phyloP scores from a whole-genome alignment of 75 land plant genomes.

The Cryptomeria japonica region DNA sequence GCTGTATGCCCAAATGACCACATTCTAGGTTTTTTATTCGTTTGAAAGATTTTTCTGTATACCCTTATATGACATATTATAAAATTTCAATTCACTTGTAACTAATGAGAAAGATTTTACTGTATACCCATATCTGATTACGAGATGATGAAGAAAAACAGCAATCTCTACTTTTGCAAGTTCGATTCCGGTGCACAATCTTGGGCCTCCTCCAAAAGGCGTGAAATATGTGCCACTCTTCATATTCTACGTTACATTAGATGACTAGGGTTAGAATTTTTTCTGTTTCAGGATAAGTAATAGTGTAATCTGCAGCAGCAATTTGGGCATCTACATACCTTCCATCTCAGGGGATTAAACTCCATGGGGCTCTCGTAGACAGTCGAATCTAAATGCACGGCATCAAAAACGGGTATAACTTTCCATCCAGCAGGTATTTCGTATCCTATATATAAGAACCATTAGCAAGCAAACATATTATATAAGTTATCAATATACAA shows the following conservation, averaged over 20 bases:
- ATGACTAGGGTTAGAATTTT: background rate
- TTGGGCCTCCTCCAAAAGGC: slow-evolving; percentile 85
- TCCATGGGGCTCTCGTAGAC: slow-evolving; percentile 56
- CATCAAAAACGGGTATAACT: slow-evolving; percentile 62
- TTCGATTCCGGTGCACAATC: slow-evolving; percentile 79
- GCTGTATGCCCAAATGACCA: no score
- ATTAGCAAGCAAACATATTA: background rate
- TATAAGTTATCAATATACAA: background rate
- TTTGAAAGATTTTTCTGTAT: no score
- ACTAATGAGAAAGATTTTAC: no score
- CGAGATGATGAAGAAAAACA: slow-evolving; percentile 79
- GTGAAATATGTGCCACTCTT: slow-evolving; percentile 34
- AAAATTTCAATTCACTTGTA: background rate
- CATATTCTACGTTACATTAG: background rate
- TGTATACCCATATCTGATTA: slow-evolving; percentile 37
- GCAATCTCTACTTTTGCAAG: slow-evolving; percentile 82
- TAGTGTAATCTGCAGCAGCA: no score
- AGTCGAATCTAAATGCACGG: slow-evolving; percentile 58
- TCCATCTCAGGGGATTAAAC: slow-evolving; percentile 83
- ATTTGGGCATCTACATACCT: slow-evolving; percentile 25
- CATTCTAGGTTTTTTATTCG: no score
- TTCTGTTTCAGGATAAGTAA: background rate
- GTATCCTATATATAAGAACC: slow-evolving; percentile 28
- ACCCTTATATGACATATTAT: no score
- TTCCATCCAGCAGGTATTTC: slow-evolving; percentile 67